Evolutionary conservation across 176 grass and related monocot genomes (phyloP).

Genomic region (Saccharum officinarum): DNA sequence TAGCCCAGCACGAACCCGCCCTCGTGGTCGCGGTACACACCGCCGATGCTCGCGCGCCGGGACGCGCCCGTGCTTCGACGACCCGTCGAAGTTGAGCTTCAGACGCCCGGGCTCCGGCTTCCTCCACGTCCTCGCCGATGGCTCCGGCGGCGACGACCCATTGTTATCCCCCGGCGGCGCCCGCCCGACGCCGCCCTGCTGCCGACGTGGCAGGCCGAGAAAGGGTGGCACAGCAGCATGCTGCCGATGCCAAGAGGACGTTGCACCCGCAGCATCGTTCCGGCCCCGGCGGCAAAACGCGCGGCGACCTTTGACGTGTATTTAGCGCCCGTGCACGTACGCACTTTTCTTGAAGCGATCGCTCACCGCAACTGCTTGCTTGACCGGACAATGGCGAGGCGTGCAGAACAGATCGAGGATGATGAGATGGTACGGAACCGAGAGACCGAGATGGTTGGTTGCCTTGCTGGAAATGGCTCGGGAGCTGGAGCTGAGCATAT

Average conservation of each 20-base stretch:
- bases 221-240: constrained; percentile 10
- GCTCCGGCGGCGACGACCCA: neutral
- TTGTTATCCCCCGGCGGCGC: neutral
- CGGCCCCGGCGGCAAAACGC: neutral
- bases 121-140: constrained; percentile 38
- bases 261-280: constrained; percentile 17
- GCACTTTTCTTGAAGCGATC: constrained; percentile 8
- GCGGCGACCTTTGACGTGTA: neutral
- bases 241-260: neutral
- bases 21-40: constrained; percentile 71
- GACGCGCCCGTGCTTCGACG: constrained; percentile 42
- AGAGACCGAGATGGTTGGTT: neutral
- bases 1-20: constrained; percentile 74
- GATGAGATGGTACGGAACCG: neutral
- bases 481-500: neutral
- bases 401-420: neutral
- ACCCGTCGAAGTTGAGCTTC: constrained; percentile 92
- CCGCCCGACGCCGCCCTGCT: neutral
- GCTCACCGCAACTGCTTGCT: neutral
- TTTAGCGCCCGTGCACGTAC: neutral
- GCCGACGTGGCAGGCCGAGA: neutral
- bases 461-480: constrained; percentile 27
- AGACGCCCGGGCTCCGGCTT: constrained; percentile 59
- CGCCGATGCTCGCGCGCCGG: constrained; percentile 74
- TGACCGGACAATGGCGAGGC: neutral